phyloP scores from a whole-genome alignment of 352 stramenopile species.

The Pythium brachiatum region DNA sequence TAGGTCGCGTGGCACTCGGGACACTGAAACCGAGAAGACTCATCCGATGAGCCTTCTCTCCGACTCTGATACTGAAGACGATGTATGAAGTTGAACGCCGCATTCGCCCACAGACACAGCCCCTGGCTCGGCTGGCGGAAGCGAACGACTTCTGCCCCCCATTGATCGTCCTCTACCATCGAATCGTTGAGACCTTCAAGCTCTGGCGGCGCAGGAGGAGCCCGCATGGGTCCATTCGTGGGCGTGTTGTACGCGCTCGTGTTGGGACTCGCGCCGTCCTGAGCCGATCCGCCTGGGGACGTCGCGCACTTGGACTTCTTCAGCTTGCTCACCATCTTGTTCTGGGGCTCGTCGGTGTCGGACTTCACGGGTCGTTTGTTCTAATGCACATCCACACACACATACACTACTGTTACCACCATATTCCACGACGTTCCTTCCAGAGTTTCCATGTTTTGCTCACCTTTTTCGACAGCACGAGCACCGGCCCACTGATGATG shows the following conservation, averaged over 20 bases:
- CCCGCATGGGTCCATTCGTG: conserved; percentile 8
- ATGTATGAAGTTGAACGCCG: conserved; percentile 67
- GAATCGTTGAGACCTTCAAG: conserved; percentile 33
- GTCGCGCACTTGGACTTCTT: conserved; percentile 46
- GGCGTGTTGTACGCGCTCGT: conserved; percentile 24
- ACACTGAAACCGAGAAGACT: conserved; percentile 40
- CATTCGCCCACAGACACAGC: conserved; percentile 70
- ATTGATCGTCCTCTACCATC: conserved; percentile 23
- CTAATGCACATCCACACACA: conserved; percentile 18
- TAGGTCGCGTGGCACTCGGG: conserved; percentile 50
- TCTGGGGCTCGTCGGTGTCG: conserved; percentile 34
- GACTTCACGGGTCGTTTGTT: conserved; percentile 66
- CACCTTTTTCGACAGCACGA: conserved; percentile 74
- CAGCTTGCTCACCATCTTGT: conserved; percentile 24
- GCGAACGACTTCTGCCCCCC: conserved; percentile 30
- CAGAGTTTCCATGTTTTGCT: not conserved
- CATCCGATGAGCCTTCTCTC: conserved; percentile 8
- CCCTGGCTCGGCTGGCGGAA: conserved; percentile 52
- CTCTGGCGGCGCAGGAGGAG: conserved; percentile 15
- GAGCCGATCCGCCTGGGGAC: conserved; percentile 7
- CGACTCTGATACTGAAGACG: conserved; percentile 61
- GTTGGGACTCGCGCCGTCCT: conserved; percentile 7
- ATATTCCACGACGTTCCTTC: not conserved
- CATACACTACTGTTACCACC: not conserved
- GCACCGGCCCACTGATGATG: conserved; percentile 48